Evolutionary conservation across 139 green algal species (phyloP).

Genomic region (Chlamydomonas sp.): DNA sequence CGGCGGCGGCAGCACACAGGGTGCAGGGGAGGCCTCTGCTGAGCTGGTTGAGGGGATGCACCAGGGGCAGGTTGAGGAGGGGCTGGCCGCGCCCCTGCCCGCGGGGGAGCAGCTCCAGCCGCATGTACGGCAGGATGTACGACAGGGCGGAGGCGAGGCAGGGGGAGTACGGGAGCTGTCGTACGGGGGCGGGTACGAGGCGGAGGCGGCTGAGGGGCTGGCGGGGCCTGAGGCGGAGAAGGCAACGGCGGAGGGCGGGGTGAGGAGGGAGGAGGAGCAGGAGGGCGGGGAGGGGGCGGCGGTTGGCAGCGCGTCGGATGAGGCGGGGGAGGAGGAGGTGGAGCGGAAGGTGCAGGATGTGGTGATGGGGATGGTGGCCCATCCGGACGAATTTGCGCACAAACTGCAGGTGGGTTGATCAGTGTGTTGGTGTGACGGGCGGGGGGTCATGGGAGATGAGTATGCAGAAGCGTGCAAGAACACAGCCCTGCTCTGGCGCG

Average conservation of each 20-base stretch:
- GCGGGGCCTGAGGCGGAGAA: neutral
- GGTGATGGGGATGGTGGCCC: slow-evolving; percentile 28
- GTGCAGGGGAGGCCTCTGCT: too few species aligned
- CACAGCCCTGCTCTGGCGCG: neutral
- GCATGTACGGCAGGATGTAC: neutral
- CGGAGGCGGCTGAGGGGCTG: slow-evolving; percentile 22
- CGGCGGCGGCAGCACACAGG: too few species aligned
- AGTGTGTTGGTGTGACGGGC: neutral
- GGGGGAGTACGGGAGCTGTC: neutral
- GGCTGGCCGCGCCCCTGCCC: too few species aligned
- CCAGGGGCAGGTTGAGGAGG: too few species aligned
- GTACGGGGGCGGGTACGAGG: slow-evolving; percentile 21
- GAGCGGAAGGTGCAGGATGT: neutral
- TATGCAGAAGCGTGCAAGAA: neutral
- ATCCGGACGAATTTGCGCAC: slow-evolving; percentile 7
- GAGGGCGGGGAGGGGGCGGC: neutral
- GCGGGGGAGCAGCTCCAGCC: too few species aligned
- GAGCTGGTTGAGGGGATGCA: too few species aligned
- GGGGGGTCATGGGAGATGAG: neutral
- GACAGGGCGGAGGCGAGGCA: neutral
- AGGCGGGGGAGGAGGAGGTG: neutral
- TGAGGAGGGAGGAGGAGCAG: neutral
- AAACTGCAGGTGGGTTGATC: slow-evolving; percentile 11
- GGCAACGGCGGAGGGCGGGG: too few species aligned
- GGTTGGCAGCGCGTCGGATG: neutral